These are phyloP conservation scores for Begonia masoniana DNA, from an alignment of 306 rosid species.

Conservation along the genomic window DNA sequence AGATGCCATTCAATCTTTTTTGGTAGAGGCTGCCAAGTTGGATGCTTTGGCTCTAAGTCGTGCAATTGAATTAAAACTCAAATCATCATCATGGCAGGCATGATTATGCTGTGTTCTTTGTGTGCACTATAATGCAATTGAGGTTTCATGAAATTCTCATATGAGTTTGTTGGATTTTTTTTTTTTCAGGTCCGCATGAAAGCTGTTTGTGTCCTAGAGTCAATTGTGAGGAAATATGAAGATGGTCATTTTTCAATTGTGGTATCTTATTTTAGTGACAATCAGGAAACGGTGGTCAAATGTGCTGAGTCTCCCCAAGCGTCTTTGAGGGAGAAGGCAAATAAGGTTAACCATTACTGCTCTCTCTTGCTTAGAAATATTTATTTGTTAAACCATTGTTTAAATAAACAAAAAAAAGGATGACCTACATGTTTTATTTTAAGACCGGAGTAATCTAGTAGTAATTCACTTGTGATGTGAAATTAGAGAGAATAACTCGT, in stretches of 20 bases:
- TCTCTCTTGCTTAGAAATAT: neutral
- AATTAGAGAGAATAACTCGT: no score
- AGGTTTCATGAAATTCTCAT: neutral
- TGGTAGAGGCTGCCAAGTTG: conserved; percentile 73
- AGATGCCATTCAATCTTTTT: conserved; percentile 81
- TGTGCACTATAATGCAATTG: neutral
- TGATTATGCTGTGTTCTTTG: conserved; percentile 16
- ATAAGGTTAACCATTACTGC: conserved; percentile 41
- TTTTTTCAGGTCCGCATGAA: conserved; percentile 88
- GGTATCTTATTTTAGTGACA: conserved; percentile 63
- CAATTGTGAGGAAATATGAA: conserved; percentile 72
- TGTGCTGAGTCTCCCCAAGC: conserved; percentile 97
- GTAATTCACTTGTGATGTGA: no score
- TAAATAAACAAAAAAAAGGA: no score
- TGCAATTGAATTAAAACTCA: conserved; percentile 75
- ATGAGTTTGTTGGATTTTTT: conserved; percentile 8
- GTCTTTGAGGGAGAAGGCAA: conserved; percentile 83
- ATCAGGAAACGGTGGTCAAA: conserved; percentile 50
- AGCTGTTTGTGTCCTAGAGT: conserved; percentile 87
- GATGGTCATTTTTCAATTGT: conserved; percentile 49
- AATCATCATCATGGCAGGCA: conserved; percentile 98
- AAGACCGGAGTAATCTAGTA: no score
- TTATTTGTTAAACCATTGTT: neutral
- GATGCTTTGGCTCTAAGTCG: conserved; percentile 59
- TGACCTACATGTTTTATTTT: no score